A percentile compares a stretch with the other conserved stretches of the same genome.
Conservation (phyloP, 768 basidiomycete species). For the Russula abietina region DNA sequence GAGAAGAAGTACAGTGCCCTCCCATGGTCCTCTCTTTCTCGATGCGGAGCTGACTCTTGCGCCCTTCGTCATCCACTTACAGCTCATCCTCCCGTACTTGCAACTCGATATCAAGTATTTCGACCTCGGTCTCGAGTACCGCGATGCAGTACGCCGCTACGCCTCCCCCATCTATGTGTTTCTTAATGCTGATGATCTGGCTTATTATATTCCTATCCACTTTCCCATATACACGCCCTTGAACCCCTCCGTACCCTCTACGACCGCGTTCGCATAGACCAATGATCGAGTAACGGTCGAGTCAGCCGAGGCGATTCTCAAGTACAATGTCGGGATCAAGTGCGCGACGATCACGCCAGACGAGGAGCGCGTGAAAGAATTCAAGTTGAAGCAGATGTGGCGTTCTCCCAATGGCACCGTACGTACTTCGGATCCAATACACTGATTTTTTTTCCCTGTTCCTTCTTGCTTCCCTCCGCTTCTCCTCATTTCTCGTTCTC, state of each 20-base stretch:
- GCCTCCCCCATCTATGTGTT: not conserved
- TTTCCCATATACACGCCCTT: not conserved
- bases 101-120: conserved; percentile 97
- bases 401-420: conserved; percentile 93
- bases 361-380: conserved; percentile 92
- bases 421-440: conserved; percentile 28
- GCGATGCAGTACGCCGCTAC: conserved; percentile 60
- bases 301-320: conserved; percentile 87
- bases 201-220: not conserved
- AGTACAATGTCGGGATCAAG: conserved; percentile 97
- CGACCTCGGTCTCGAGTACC: conserved; percentile 91
- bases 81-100: conserved; percentile 95
- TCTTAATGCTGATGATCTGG: not conserved
- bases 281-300: conserved; percentile 91
- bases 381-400: conserved; percentile 99
- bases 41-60: not conserved
- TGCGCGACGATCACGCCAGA: conserved; percentile 99
- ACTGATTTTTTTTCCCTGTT: not conserved
- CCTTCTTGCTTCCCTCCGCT: not conserved
- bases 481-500: not conserved
- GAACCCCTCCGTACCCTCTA: not conserved
- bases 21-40: not conserved
- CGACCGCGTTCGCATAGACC: conserved; percentile 49
- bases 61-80: not conserved
- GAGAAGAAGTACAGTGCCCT: conserved; percentile 73